phyloP scores from a whole-genome alignment of 257 asterid genomes.

The Przewalskia tangutica region DNA sequence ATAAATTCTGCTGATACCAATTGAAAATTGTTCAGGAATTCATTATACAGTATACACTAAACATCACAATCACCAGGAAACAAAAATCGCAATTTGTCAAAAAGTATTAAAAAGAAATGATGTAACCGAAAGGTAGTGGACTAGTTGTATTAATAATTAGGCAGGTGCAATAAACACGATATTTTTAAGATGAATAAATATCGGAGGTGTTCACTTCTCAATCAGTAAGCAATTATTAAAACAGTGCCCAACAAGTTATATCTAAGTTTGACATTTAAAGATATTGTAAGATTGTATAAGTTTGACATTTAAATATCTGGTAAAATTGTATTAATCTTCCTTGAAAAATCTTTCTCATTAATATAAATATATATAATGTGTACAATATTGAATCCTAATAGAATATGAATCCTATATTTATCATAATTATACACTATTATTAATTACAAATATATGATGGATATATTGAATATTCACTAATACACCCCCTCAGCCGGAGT shows the following conservation, averaged over 20 bases:
- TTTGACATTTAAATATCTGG: too few species aligned
- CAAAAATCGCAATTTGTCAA: background rate
- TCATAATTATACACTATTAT: too few species aligned
- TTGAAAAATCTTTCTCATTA: too few species aligned
- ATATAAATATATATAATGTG: too few species aligned
- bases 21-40: background rate
- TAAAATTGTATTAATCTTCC: too few species aligned
- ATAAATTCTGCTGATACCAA: background rate
- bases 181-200: background rate
- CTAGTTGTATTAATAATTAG: background rate
- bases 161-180: slow-evolving; percentile 19
- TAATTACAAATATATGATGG: too few species aligned
- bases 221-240: background rate
- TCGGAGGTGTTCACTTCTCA: background rate
- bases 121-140: background rate
- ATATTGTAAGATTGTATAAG: too few species aligned
- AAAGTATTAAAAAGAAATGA: background rate
- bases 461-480: too few species aligned
- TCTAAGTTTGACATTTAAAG: background rate
- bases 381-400: too few species aligned
- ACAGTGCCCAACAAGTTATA: background rate
- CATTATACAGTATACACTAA: background rate
- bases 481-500: too few species aligned
- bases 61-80: background rate
- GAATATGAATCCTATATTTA: too few species aligned